Conservation (phyloP, 202 grass and related monocot genomes). For the Digitaria exilis region DNA sequence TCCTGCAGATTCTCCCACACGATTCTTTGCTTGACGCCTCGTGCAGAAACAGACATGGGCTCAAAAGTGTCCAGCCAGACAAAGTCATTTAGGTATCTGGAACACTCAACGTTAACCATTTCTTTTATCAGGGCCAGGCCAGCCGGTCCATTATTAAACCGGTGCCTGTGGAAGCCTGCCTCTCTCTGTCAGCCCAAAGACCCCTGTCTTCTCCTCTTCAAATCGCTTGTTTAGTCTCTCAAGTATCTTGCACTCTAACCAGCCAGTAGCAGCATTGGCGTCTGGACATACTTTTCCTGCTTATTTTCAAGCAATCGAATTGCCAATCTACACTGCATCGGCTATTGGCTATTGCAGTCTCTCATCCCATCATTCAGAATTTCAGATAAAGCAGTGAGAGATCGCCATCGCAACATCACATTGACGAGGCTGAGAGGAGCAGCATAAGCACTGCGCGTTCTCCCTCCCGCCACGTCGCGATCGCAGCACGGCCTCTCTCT, state of each 20-base stretch:
- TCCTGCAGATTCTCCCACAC: background rate
- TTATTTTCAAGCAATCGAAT: background rate
- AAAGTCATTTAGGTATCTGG: background rate
- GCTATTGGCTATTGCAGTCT: background rate
- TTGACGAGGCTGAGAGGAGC: background rate
- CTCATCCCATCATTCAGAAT: background rate
- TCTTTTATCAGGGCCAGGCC: background rate
- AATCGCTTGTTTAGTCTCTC: background rate
- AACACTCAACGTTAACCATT: conserved; percentile 3
- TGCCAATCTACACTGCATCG: background rate
- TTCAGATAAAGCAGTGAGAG: background rate
- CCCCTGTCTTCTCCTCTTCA: too few species aligned
- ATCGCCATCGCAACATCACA: conserved; percentile 3
- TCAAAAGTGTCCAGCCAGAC: background rate
- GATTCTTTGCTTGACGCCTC: background rate
- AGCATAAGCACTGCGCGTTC: too few species aligned
- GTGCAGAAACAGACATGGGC: background rate
- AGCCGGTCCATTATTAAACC: conserved; percentile 21
- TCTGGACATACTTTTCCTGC: background rate
- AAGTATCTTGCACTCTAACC: too few species aligned
- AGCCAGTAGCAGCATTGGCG: too few species aligned
- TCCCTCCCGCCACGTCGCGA: background rate
- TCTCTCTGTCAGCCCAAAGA: background rate
- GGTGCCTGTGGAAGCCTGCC: background rate
- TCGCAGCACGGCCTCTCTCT: background rate